Evolutionary conservation across 352 stramenopile species (phyloP).

Genomic region (Aphanomyces cochlioides): DNA sequence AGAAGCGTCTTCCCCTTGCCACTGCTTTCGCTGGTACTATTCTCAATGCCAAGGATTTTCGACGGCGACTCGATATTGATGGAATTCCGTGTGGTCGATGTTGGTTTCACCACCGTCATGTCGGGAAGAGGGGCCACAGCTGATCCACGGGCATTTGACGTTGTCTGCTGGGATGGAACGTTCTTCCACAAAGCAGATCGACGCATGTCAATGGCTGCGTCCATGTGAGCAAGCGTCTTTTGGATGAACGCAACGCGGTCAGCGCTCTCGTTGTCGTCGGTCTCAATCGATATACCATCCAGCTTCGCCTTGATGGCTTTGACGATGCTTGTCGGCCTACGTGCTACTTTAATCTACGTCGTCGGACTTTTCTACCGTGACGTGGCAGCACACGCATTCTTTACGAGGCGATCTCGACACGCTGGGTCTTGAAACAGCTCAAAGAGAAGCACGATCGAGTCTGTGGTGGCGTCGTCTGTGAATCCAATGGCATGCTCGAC

Average conservation of each 20-base stretch:
- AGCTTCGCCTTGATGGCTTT: constrained; percentile 6
- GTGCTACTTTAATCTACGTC: not conserved
- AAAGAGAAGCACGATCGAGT: constrained; percentile 34
- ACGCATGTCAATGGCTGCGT: not conserved
- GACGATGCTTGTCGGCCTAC: not conserved
- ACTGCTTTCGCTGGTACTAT: too few relatives aligned
- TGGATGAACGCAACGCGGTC: constrained; percentile 10
- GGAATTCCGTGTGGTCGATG: not conserved
- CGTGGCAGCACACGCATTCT: constrained; percentile 1
- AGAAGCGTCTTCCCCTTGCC: not conserved
- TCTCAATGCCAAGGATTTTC: not conserved
- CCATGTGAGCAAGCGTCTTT: not conserved
- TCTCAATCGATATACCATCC: not conserved
- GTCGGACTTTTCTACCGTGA: not conserved
- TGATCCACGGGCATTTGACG: not conserved
- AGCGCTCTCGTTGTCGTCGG: not conserved
- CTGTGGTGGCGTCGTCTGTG: constrained; percentile 23
- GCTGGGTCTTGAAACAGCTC: constrained; percentile 36
- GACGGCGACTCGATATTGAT: not conserved
- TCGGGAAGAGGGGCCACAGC: not conserved
- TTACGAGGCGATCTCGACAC: constrained; percentile 1
- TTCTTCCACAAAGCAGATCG: not conserved
- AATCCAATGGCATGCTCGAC: constrained; percentile 19
- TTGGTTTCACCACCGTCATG: too few relatives aligned
- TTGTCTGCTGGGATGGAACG: not conserved